Evolutionary conservation across 2,329 filamentous ascomycete species (phyloP).

Genomic region (Colletotrichum trifolii): DNA sequence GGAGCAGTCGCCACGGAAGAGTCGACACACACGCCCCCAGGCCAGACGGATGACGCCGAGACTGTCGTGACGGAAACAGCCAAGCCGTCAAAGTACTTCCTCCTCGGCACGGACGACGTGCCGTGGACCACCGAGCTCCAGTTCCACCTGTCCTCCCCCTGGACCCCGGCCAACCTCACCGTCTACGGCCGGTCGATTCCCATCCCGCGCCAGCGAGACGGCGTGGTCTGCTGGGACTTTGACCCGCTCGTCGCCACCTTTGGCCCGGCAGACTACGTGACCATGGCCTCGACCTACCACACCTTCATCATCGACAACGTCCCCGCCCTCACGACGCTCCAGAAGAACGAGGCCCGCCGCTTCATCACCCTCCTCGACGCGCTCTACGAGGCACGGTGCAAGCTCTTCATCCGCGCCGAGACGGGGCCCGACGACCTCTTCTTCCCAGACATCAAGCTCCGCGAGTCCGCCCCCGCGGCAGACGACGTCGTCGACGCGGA

Average conservation of each 20-base stretch:
- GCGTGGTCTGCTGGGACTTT: slow-evolving; percentile 75
- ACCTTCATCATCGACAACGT: slow-evolving; percentile 80
- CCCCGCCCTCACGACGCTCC: slow-evolving; percentile 72
- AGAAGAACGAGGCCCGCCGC: slow-evolving; percentile 84
- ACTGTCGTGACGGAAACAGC: slow-evolving; percentile 5
- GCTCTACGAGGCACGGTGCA: slow-evolving; percentile 84
- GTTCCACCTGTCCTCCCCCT: slow-evolving; percentile 41
- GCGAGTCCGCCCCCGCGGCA: not conserved
- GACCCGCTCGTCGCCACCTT: slow-evolving; percentile 73
- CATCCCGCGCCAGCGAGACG: slow-evolving; percentile 68
- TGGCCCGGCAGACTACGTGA: slow-evolving; percentile 86
- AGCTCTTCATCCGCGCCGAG: slow-evolving; percentile 75
- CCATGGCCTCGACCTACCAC: slow-evolving; percentile 82
- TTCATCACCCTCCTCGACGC: slow-evolving; percentile 86
- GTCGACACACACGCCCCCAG: not conserved
- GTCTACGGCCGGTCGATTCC: slow-evolving; percentile 73
- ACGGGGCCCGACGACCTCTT: slow-evolving; percentile 79
- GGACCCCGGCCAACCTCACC: slow-evolving; percentile 56
- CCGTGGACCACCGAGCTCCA: slow-evolving; percentile 14
- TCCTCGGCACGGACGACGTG: slow-evolving; percentile 23
- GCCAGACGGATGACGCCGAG: not conserved
- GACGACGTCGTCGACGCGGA: slow-evolving; percentile 44
- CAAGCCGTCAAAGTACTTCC: slow-evolving; percentile 29
- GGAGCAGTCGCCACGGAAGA: not conserved
- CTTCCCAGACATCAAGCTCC: slow-evolving; percentile 69